Evolutionary conservation across 192 early-diverging fungal genomes (phyloP), one percentile per base, ranked within the genome.

Genomic region (Chytriomyces sp.): DNA sequence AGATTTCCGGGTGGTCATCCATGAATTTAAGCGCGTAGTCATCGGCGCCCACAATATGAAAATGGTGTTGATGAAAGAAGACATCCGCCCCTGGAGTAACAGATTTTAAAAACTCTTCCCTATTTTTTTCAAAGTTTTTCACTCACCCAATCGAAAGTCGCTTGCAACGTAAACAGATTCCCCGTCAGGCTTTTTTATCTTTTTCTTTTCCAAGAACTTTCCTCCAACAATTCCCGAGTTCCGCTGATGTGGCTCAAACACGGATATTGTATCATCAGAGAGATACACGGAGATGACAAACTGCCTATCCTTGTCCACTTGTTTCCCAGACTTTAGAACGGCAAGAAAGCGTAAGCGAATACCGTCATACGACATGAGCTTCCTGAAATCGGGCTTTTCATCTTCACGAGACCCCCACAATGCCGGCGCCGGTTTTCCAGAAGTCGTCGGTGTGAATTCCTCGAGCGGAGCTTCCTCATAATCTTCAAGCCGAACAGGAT

Each of bases 21-120:
- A 91, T 91, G 76, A 82, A 91, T 75, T 84, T 87, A 50, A 86
- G 45, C n/a, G 86, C 88, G 73, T 85, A 88, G 61, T 91, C 88
- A 78, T 91, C 89, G 5, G 88, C 88, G 45, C 77, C 84, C 18
- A 79, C 80, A 48, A 91, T 49, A 26, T 81, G 50, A 72, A 89
- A 91, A 47, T 79, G 84, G 69, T 88, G 86, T 59, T 81, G 77
- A 72, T 83, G 83, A 69, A 89, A 85, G 16, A 70, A 68, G 16
- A 91, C 73, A 13, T 80, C 80, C 13, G 86, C 89, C n/a, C 84
- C 86, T 88, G 50, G 20, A 9, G 61, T 2, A 72, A 61, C 7
- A 78, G 35, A 18, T 11, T 8, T 16, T n/a, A 78, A 62, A 57
- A 0, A 20, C 5, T 26, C n/a, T 80, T 45, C 59, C 16, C 46